Conservation (phyloP, 768 basidiomycete genomes). For the Galerina sulciceps region DNA sequence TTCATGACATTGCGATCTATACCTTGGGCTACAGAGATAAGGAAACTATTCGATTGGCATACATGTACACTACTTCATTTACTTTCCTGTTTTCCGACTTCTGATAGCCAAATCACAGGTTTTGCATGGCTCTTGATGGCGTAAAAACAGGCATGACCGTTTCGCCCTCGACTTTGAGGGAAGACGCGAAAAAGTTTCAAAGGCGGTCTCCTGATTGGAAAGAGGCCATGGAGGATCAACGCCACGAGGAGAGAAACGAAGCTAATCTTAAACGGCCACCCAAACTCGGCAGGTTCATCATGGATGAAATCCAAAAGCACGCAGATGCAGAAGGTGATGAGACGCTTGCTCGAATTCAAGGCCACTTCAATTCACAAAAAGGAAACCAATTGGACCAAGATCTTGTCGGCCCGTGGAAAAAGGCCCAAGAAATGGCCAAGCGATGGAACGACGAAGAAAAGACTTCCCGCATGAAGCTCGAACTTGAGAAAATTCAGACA, state of each 20-base stretch:
- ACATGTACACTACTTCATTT: constrained; percentile 38
- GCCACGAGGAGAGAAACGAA: constrained; percentile 25
- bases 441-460: constrained; percentile 23
- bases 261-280: constrained; percentile 24
- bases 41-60: constrained; percentile 57
- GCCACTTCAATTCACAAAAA: constrained; percentile 21
- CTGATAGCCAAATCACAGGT: constrained; percentile 29
- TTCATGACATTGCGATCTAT: constrained; percentile 62
- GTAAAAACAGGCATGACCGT: constrained; percentile 62
- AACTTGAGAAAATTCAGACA: constrained; percentile 38
- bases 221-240: constrained; percentile 29
- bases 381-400: constrained; percentile 28
- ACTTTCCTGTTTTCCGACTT: not conserved
- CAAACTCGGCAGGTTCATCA: constrained; percentile 38
- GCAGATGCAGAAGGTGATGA: constrained; percentile 26
- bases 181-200: constrained; percentile 21
- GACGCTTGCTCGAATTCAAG: constrained; percentile 31
- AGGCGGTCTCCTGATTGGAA: constrained; percentile 34
- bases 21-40: constrained; percentile 51
- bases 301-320: constrained; percentile 41
- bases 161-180: constrained; percentile 28
- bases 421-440: constrained; percentile 29
- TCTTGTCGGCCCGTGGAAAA: constrained; percentile 35
- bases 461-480: constrained; percentile 25
- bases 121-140: constrained; percentile 60